Percentiles rank a stretch among this genome's conserved stretches.
Evolutionary conservation across 768 basidiomycete species (phyloP).

Genomic region (Termitomyces sp.): DNA sequence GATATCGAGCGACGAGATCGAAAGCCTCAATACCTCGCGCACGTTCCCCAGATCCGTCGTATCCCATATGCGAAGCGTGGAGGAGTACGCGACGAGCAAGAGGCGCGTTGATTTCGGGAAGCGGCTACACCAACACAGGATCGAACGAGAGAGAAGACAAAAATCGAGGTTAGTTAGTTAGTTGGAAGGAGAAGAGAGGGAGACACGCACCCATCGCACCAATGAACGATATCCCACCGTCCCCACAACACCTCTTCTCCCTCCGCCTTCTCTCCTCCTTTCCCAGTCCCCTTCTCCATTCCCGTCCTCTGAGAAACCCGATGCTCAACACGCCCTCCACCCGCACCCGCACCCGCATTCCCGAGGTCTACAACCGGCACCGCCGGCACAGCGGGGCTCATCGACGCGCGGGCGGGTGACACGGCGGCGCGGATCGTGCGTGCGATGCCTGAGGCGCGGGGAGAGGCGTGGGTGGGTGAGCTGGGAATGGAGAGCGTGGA

Average conservation of each 20-base stretch:
- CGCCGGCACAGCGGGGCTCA: conserved; percentile 4
- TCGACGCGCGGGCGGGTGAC: neutral
- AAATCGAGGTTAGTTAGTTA: too few species aligned
- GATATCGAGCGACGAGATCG: neutral
- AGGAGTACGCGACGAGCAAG: conserved; percentile 36
- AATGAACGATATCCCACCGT: neutral
- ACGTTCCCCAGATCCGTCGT: conserved; percentile 44
- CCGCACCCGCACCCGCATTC: neutral
- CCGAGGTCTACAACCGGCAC: conserved; percentile 12
- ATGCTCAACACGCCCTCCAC: neutral
- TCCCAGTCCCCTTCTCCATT: too few species aligned
- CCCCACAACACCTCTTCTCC: neutral
- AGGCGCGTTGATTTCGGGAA: neutral
- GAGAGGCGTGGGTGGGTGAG: too few species aligned
- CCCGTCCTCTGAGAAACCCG: too few species aligned
- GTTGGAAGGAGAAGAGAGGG: too few species aligned
- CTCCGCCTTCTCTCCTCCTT: neutral
- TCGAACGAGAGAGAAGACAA: neutral
- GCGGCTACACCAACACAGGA: neutral
- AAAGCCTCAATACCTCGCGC: conserved; percentile 50
- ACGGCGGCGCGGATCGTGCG: neutral
- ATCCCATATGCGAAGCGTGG: conserved; percentile 62
- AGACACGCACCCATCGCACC: neutral
- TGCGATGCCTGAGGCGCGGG: neutral
- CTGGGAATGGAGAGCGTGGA: too few species aligned